Percentiles rank a stretch among this genome's conserved stretches.
Conservation (phyloP, 2,329 filamentous ascomycete genomes). For the Aureobasidium sp. region DNA sequence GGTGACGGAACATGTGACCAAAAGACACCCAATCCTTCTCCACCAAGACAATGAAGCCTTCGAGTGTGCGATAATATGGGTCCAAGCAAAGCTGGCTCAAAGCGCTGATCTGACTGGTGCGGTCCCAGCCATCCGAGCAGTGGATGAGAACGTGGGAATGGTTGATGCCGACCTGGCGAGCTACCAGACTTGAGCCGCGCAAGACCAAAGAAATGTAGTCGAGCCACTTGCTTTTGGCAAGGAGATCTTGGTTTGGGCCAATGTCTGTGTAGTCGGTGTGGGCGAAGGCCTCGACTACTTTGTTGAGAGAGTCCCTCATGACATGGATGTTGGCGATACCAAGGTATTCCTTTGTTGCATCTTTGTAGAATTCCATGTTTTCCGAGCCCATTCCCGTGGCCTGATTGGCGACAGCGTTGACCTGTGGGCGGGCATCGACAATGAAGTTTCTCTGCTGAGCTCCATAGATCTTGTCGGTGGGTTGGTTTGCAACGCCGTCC, state of each 20-base stretch:
- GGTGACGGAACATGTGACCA: slow-evolving; percentile 92
- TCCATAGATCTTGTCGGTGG: slow-evolving; percentile 54
- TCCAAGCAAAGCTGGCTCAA: slow-evolving; percentile 89
- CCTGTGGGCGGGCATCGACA: slow-evolving; percentile 85
- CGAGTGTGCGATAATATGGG: slow-evolving; percentile 86
- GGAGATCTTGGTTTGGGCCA: slow-evolving; percentile 68
- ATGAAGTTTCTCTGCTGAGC: slow-evolving; percentile 92
- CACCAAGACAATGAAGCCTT: slow-evolving; percentile 87
- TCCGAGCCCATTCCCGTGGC: slow-evolving; percentile 88
- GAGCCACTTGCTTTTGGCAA: slow-evolving; percentile 81
- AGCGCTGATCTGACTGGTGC: slow-evolving; percentile 88
- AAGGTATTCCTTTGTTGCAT: slow-evolving; percentile 81
- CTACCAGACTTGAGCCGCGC: slow-evolving; percentile 75
- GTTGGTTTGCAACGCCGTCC: neutral
- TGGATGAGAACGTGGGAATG: slow-evolving; percentile 95
- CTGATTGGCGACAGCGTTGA: slow-evolving; percentile 93
- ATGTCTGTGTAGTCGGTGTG: slow-evolving; percentile 82
- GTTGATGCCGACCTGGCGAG: slow-evolving; percentile 77
- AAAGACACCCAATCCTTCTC: slow-evolving; percentile 99
- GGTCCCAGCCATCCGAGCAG: slow-evolving; percentile 97
- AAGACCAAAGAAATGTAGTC: slow-evolving; percentile 80
- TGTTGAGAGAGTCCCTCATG: slow-evolving; percentile 85
- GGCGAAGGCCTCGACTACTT: slow-evolving; percentile 81
- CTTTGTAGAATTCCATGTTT: slow-evolving; percentile 95
- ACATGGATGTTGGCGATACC: slow-evolving; percentile 98